Evolutionary conservation across 2,329 filamentous ascomycete genomes (phyloP), one percentile per base, ranked within the genome.

Genomic region (Davidsoniella virescens): DNA sequence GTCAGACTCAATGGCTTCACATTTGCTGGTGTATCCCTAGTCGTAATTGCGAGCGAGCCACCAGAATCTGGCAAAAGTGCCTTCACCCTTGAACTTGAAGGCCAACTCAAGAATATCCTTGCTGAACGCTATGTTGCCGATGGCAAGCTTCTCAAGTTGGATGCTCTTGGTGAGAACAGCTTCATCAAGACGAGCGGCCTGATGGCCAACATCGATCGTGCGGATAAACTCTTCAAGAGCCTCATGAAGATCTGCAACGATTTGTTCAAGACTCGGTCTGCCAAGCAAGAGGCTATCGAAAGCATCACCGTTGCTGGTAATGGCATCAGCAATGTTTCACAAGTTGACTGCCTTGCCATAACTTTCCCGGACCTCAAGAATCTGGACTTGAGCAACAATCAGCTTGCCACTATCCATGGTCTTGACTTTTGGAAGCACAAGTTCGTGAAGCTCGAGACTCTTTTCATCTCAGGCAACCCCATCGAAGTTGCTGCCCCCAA

Each of bases 171-270:
- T 29, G 69, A 75, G 44, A 90, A 96, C 58, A 67, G 77, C 2
- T 76, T 80, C 52, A 73, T 96, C 4, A 70, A 79, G 49, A 70
- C 75, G 40, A 79, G 87, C 64, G 84, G 84, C 37, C 83, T 90
- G 59, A 87, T 94, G 61, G 75, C 78, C 54, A 77, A 70, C 53
- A 76, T 74, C 52, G 78, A 81, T 3, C 80, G 80, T 1, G 79
- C 84, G 43, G 76, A 83, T 55, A 98, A 95, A 63, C 84, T 94
- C 55, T 95, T 96, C 66, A 85, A 84, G 48, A 90, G 85, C 1
- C 71, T 96, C 54, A 94, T 96, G 84, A 79, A 78, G 53, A 80
- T 95, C 44, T 87, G 85, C 62, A 80, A 93, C 49, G 69, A 77
- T 54, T 74, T 82, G 16, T 94, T 94, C 67, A 80, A 82, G 56